A percentile compares a stretch with the other conserved stretches of the same genome.
These are phyloP conservation scores for Didymella exigua DNA, from an alignment of 2,329 filamentous ascomycete genomes.

Conservation along the genomic window DNA sequence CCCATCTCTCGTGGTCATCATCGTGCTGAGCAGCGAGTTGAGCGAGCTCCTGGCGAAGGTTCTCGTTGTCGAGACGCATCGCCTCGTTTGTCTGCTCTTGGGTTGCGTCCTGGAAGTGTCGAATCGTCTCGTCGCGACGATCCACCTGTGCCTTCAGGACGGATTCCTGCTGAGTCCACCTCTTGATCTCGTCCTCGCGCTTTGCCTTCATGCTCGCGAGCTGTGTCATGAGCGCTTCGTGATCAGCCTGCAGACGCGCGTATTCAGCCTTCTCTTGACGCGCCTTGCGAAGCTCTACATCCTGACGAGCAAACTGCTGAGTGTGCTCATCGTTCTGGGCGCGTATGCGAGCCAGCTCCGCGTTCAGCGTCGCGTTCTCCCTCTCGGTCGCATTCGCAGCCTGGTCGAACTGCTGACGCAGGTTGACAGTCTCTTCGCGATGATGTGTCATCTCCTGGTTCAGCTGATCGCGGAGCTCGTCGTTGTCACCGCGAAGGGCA, in stretches of 20 bases:
- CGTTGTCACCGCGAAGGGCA: slow-evolving; percentile 42
- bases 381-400: slow-evolving; percentile 42
- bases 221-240: slow-evolving; percentile 72
- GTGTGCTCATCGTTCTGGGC: slow-evolving; percentile 46
- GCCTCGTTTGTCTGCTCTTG: slow-evolving; percentile 48
- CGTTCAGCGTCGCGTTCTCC: slow-evolving; percentile 43
- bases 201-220: slow-evolving; percentile 76
- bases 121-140: slow-evolving; percentile 48
- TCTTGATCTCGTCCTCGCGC: slow-evolving; percentile 59
- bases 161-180: slow-evolving; percentile 41
- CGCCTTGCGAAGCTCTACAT: slow-evolving; percentile 43
- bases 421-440: slow-evolving; percentile 43
- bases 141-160: slow-evolving; percentile 42
- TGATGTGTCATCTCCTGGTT: slow-evolving; percentile 41
- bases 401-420: slow-evolving; percentile 42
- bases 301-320: slow-evolving; percentile 41
- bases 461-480: slow-evolving; percentile 41
- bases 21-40: slow-evolving; percentile 44
- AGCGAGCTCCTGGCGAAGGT: slow-evolving; percentile 47
- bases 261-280: slow-evolving; percentile 46
- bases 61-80: slow-evolving; percentile 49
- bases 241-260: slow-evolving; percentile 70
- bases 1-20: slow-evolving; percentile 42
- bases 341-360: slow-evolving; percentile 40
- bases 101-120: slow-evolving; percentile 44